Conservation (phyloP, 2,329 filamentous ascomycete species). For the Diaporthe ilicicola region DNA sequence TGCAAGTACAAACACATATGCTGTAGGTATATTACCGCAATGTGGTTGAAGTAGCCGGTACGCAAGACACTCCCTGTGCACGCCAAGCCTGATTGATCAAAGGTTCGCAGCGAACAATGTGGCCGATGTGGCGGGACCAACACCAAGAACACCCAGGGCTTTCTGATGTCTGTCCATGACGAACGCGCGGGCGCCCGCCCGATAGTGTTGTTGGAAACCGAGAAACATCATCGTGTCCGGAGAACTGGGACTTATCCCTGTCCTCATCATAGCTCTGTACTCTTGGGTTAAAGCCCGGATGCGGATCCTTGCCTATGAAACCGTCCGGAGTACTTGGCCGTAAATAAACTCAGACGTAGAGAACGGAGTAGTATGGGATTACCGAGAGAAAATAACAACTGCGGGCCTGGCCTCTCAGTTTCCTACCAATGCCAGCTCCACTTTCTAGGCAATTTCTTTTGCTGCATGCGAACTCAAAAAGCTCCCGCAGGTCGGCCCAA, state of each 20-base stretch:
- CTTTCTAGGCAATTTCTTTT: background rate
- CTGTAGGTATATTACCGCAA: slow-evolving; percentile 16
- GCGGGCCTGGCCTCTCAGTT: background rate
- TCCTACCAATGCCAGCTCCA: no score
- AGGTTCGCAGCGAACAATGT: slow-evolving; percentile 1
- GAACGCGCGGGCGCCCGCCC: slow-evolving; percentile 9
- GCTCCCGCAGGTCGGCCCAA: background rate
- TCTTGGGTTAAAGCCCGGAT: slow-evolving; percentile 24
- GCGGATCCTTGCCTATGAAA: slow-evolving; percentile 30
- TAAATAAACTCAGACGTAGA: slow-evolving; percentile 5
- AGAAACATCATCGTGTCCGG: slow-evolving; percentile 28
- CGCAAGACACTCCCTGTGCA: slow-evolving; percentile 4
- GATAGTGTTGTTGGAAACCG: slow-evolving; percentile 9
- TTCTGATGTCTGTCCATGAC: slow-evolving; percentile 4
- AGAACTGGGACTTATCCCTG: slow-evolving; percentile 27
- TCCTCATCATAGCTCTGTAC: slow-evolving; percentile 22
- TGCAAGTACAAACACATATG: slow-evolving; percentile 28
- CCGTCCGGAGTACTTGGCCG: slow-evolving; percentile 28
- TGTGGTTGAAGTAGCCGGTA: slow-evolving; percentile 28
- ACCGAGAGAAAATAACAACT: background rate
- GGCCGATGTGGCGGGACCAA: slow-evolving; percentile 30
- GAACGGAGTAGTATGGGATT: background rate
- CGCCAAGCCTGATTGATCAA: slow-evolving; percentile 24
- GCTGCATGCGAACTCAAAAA: background rate
- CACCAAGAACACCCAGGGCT: slow-evolving; percentile 11